A percentile compares a stretch with the other conserved stretches of the same genome.
phyloP scores from a whole-genome alignment of 805 yeast species.

The Kazachstania psychrophila region DNA sequence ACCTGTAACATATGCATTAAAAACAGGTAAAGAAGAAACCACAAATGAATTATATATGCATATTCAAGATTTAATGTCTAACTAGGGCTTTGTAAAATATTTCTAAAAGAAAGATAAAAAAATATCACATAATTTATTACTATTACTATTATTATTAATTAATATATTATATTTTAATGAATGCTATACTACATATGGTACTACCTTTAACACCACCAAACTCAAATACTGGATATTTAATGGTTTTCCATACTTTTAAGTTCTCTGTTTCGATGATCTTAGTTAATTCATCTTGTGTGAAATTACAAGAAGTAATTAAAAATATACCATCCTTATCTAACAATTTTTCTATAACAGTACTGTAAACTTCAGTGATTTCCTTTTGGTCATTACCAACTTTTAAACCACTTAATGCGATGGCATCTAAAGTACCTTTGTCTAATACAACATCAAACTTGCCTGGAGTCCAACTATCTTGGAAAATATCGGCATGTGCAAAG shows the following conservation, averaged over 20 bases:
- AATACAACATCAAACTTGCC: slow-evolving; percentile 60
- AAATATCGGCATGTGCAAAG: slow-evolving; percentile 66
- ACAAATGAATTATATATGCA: slow-evolving; percentile 48
- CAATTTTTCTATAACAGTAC: slow-evolving; percentile 46
- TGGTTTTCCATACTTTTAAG: slow-evolving; percentile 52
- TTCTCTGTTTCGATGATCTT: slow-evolving; percentile 39
- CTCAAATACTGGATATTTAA: slow-evolving; percentile 71
- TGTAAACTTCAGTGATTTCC: slow-evolving; percentile 52
- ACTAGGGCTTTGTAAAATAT: slow-evolving; percentile 3
- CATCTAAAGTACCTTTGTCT: slow-evolving; percentile 96
- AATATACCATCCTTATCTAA: slow-evolving; percentile 50
- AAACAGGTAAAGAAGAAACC: slow-evolving; percentile 52
- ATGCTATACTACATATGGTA: slow-evolving; percentile 81
- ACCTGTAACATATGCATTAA: slow-evolving; percentile 79
- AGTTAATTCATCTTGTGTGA: slow-evolving; percentile 70
- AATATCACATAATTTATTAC: background rate
- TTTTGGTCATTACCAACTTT: slow-evolving; percentile 38
- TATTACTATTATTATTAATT: too few species aligned
- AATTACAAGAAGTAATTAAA: slow-evolving; percentile 86
- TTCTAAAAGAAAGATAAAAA: too few species aligned
- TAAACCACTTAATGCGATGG: slow-evolving; percentile 75
- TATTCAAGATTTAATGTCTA: slow-evolving; percentile 12
- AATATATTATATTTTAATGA: slow-evolving; percentile 32
- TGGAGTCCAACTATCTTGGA: slow-evolving; percentile 33
- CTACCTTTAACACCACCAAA: slow-evolving; percentile 89